Evolutionary conservation across 202 grass and related monocot genomes (phyloP), one percentile per base, ranked within the genome.

Genomic region (Zoysia matrella): DNA sequence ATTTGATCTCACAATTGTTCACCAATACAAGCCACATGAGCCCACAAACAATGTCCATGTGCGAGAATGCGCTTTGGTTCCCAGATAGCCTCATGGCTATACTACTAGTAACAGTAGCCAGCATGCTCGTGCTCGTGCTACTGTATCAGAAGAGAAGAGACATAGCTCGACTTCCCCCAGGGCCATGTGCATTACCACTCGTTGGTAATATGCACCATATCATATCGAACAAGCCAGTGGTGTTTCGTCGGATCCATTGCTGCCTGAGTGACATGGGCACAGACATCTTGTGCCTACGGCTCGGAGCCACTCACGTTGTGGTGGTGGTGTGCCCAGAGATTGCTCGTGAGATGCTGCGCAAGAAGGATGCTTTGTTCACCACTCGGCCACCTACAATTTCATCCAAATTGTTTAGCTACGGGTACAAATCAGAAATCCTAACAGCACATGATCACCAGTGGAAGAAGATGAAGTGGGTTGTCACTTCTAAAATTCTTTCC

Each of bases 391-490:
- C 69, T 1, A 53, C 69, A 2, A 41, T 72, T 2, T 22, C 30
- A 22, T 72, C 69, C 5, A 1, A 7, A 0, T 1, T 53, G 0
- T 72, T 72, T 11, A 72, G 69, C 69, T 72, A 72, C 30, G 69
- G 69, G 30, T 72, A 72, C 30, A 53, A 41, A 7, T 2, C 6
- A 18, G 55, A 5, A 7, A 58, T 4, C 3, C 15, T 58, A 58
- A 58, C 55, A 58, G 18, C 15, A 2, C 1, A 7, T 2, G 73
- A 73, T 0, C 67, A 86, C n/a, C 79, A 90, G 56, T 90, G 78
- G 88, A 90, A 63, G 78, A 90, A 86, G 65, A 90, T 90, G 88
- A 86, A 13, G 79, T 54, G 46, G 14, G 16, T 83, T 6, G 2
- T 90, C 11, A 3, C 67, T 7, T 73, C 65, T 0, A 79, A 90